Base-by-base conservation (phyloP, 495 filamentous ascomycete genomes). In the Hapsidospora chrysogenum region DNA sequence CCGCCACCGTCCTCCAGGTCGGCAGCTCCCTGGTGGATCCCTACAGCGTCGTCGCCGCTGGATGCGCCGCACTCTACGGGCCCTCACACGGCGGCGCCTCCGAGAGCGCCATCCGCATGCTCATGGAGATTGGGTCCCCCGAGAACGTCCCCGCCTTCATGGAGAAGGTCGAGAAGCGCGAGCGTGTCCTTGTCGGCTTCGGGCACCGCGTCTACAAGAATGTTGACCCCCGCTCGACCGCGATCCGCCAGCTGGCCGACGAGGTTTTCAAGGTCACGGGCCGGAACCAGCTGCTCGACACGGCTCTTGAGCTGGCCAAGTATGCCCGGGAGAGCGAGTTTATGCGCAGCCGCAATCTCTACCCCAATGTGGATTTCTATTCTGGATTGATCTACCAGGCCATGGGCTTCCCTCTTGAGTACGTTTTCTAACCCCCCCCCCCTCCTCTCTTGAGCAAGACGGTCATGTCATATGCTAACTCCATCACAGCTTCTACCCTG, bases 71-170 rank as follows among this genome's bases (percentile, higher is more conserved):
- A 8, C 57, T 61, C 0, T 65, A 67, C 35, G 70, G 68, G 1
- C 65, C 64, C 0, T 54, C 70, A 0, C 70, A 75, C 46, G 67
- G 64, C 28, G 70, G 68, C 5, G 68, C 70, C n/a, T 67, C 64
- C 2, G 70, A 74, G 28, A 56, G 58, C 7, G 70, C 68, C 1
- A 68, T 70, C 43, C 51, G 54, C 9, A 58, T 57, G 17, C 48
- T 73, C 2, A 43, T 46, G 33, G 50, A 57, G 17, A 63, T 72
- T 11, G 58, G 58, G 4, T 47, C 42, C 1, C 43, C 56, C 2
- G 56, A 59, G 6, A 60, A 60, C 20, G 58, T 70, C 2, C 61
- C 61, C 0, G 40, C 46, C 5, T 61, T 66, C 23, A 49, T 74
- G 6, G 52, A 53, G 3, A 46, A 58, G 10, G 66, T 72, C 10